Conservation (phyloP, 108 stramenopile species). For the Cyclotella atomus region DNA sequence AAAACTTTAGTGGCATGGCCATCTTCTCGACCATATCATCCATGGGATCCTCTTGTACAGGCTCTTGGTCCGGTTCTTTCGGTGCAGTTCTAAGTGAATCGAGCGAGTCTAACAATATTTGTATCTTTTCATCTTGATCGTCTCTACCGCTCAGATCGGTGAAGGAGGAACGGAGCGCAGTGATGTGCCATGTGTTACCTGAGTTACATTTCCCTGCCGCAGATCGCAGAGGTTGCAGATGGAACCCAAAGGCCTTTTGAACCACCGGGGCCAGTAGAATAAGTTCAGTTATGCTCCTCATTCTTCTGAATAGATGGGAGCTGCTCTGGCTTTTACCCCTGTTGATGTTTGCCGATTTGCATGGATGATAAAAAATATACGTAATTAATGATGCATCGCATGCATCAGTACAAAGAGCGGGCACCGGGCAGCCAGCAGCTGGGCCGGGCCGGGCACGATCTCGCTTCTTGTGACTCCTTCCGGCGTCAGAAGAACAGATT, state of each 20-base stretch:
- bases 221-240: background rate
- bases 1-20: constrained; percentile 10
- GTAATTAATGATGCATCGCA: too few species aligned
- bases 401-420: too few species aligned
- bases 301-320: background rate
- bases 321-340: background rate
- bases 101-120: constrained; percentile 3
- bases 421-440: too few species aligned
- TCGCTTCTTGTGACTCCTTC: too few species aligned
- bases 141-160: background rate
- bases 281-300: background rate
- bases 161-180: constrained; percentile 1
- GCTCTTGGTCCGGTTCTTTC: background rate
- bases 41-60: background rate
- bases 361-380: too few species aligned
- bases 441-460: too few species aligned
- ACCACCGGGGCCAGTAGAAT: background rate
- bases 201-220: background rate
- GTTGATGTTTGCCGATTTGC: too few species aligned
- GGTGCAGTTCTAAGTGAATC: background rate
- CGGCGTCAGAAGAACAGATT: too few species aligned
- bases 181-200: background rate
- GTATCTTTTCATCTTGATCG: constrained; percentile 5
- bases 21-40: constrained; percentile 17
- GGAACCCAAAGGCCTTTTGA: background rate